Conservation (phyloP, 306 rosid species). For the Lablab purpureus region DNA sequence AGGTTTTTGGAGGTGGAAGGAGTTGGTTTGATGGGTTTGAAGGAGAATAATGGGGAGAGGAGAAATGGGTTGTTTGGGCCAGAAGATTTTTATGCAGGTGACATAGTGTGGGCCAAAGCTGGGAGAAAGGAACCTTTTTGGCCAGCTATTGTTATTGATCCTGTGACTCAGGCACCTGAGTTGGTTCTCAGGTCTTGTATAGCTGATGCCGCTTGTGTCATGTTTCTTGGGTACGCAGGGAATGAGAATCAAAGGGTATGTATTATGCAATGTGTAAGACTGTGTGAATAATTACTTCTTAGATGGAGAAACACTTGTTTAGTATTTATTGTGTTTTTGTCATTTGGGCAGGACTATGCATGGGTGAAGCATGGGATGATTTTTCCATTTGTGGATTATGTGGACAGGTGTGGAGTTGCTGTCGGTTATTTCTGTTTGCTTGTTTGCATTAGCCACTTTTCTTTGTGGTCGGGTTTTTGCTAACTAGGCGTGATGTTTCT, state of each 20-base stretch:
- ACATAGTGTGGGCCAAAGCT: slow-evolving; percentile 98
- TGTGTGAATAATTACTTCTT: slow-evolving; percentile 34
- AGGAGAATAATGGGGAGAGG: slow-evolving; percentile 47
- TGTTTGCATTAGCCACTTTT: slow-evolving; percentile 14
- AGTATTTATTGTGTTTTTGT: slow-evolving; percentile 49
- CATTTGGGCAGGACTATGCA: slow-evolving; percentile 90
- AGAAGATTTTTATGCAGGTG: slow-evolving; percentile 91
- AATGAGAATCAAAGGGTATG: slow-evolving; percentile 86
- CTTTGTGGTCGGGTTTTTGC: slow-evolving; percentile 34
- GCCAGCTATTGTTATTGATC: slow-evolving; percentile 99
- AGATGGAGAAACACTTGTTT: slow-evolving; percentile 27
- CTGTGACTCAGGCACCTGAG: slow-evolving; percentile 93
- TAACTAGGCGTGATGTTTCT: slow-evolving; percentile 47
- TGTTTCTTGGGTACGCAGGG: slow-evolving; percentile 94
- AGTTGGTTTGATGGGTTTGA: slow-evolving; percentile 49
- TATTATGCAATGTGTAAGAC: neutral
- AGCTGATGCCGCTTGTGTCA: slow-evolving; percentile 94
- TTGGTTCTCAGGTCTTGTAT: slow-evolving; percentile 89
- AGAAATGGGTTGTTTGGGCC: slow-evolving; percentile 80
- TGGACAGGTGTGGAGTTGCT: slow-evolving; percentile 76
- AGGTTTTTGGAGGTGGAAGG: slow-evolving; percentile 57
- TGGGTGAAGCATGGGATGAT: slow-evolving; percentile 94
- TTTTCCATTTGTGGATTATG: slow-evolving; percentile 85
- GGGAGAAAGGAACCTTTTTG: slow-evolving; percentile 95
- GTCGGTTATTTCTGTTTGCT: slow-evolving; percentile 35